Base-by-base conservation (phyloP, 495 filamentous ascomycete species). In the Daldinia grandis region DNA sequence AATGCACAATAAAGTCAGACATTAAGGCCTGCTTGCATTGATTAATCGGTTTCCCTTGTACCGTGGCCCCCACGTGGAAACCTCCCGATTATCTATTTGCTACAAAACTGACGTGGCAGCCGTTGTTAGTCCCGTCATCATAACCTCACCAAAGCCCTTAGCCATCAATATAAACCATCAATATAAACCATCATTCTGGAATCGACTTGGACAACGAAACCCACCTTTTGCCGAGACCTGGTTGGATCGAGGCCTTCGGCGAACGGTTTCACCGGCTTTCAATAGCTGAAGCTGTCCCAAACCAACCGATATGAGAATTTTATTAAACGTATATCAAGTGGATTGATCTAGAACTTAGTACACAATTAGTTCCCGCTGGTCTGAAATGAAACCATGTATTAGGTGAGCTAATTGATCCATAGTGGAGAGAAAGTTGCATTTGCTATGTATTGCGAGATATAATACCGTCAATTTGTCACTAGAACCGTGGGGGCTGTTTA, bases 21-120 rank as follows among this genome's bases (percentile, higher is more conserved):
- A 40, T 40, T 37, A 56, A 47, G 49, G n/a, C 47, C 57, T 57
- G 31, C 64, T 67, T 38, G 56, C 50, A 63, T 58, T 69, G 9
- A 64, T 31, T 71, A 47, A 47, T 24, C 42, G 1, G 31, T 50
- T 49, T 56, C 31, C 37, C 38, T 58, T 63, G 21, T 27, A 15
- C 59, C 44, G 30, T 37, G 0, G 40, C 56, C 65, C 70, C 70
- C 70, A 73, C 70, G 70, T 68, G 70, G 70, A 68, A 73, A 58
- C 0, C 38, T 65, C 50, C 49, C 50, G 70, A 24, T 33, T 68
- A 62, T 73, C 65, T 73, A 73, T 73, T 73, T 73, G 70, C 70
- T 73, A 68, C 64, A 62, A 58, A 49, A 33, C 24, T 42, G 51
- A 68, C 64, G 56, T 64, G 69, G 64, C 49, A 47, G 9, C 9